Evolutionary conservation across 139 green algal species (phyloP).

Genomic region (Ettlia oleoabundans): DNA sequence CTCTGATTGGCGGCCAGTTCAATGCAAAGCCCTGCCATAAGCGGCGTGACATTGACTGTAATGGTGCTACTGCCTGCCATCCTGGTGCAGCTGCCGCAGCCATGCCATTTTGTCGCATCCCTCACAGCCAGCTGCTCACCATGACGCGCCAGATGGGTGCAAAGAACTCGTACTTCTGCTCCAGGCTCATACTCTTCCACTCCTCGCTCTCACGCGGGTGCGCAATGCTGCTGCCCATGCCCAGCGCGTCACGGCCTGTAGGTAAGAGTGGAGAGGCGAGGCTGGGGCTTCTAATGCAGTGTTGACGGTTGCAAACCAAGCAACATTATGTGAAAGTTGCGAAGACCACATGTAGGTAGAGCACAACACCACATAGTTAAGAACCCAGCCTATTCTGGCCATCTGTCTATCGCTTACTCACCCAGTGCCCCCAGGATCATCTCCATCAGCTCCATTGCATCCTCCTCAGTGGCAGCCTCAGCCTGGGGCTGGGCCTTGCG

Average conservation of each 20-base stretch:
- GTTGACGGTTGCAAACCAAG: no score
- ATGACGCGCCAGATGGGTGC: conserved; percentile 92
- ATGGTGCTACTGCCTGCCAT: no score
- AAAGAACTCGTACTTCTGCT: conserved; percentile 86
- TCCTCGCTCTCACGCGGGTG: conserved; percentile 84
- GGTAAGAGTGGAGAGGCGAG: neutral
- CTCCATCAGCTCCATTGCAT: conserved; percentile 90
- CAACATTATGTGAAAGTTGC: no score
- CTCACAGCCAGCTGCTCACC: conserved; percentile 10
- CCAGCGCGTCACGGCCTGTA: conserved; percentile 73
- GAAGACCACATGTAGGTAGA: no score
- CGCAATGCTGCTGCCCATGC: conserved; percentile 75
- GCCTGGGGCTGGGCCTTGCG: conserved; percentile 62
- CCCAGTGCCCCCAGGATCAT: conserved; percentile 91
- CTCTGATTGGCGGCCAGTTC: no score
- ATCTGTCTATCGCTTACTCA: neutral
- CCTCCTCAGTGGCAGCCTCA: conserved; percentile 66
- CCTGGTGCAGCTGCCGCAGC: no score
- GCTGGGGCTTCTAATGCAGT: no score
- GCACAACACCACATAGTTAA: no score
- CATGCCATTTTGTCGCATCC: no score
- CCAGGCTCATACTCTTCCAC: conserved; percentile 78
- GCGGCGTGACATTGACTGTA: no score
- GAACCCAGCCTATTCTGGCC: neutral
- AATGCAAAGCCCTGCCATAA: no score